Percentiles rank a stretch among this genome's conserved stretches.
phyloP scores from a whole-genome alignment of 495 filamentous ascomycete species.

The Neurospora sp. region DNA sequence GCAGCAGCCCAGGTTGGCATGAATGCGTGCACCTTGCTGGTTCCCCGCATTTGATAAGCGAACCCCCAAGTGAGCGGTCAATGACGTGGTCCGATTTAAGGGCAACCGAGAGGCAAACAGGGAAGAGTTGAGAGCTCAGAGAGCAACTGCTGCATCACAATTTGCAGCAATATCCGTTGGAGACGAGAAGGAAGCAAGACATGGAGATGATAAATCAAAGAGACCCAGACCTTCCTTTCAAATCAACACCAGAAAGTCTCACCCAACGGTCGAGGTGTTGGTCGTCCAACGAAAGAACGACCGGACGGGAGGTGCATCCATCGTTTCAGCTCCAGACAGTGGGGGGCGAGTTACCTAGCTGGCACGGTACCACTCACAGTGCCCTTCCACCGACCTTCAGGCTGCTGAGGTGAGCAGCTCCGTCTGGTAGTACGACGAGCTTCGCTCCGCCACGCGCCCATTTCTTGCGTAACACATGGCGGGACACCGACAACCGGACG shows the following conservation, averaged over 20 bases:
- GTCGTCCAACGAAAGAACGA: not conserved
- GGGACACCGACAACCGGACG: not conserved
- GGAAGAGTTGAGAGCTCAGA: not conserved
- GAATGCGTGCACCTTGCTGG: not conserved
- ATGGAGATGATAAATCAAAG: not conserved
- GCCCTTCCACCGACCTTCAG: not conserved
- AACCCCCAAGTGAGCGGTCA: not conserved
- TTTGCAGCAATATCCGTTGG: not conserved
- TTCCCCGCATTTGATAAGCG: not conserved
- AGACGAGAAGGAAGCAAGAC: not conserved
- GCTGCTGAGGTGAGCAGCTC: not conserved
- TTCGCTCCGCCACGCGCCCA: not conserved
- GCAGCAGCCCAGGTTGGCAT: not conserved
- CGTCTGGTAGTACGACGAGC: not conserved
- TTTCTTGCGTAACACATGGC: not conserved
- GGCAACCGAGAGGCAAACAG: not conserved
- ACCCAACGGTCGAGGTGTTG: not conserved
- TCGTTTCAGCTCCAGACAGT: not conserved
- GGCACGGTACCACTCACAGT: not conserved
- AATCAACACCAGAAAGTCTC: not conserved
- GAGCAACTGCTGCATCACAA: not conserved
- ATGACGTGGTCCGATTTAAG: not conserved
- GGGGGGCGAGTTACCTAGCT: not conserved
- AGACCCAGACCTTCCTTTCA: not conserved
- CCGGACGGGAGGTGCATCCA: not conserved